Evolutionary conservation across 768 basidiomycete genomes (phyloP).

Genomic region (Termitomyces sp.): DNA sequence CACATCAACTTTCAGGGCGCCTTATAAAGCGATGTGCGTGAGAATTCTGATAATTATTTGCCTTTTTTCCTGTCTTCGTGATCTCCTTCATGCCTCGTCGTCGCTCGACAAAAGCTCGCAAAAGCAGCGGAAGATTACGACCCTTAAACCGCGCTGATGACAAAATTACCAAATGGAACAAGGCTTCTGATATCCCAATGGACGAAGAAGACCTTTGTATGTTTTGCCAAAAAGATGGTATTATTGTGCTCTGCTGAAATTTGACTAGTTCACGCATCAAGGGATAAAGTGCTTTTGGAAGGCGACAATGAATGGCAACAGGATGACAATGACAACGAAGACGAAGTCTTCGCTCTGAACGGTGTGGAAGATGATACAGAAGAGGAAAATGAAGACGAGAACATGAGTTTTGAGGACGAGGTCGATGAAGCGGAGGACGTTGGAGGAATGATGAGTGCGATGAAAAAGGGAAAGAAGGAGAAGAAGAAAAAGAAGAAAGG

Average conservation of each 20-base stretch:
- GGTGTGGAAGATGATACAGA: slow-evolving; percentile 48
- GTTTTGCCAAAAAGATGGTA: slow-evolving; percentile 19
- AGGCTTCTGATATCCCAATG: slow-evolving; percentile 58
- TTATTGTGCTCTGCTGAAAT: neutral
- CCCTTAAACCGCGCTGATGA: slow-evolving; percentile 44
- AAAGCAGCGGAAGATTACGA: slow-evolving; percentile 34
- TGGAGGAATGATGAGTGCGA: slow-evolving; percentile 15
- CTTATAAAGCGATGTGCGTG: too few species aligned
- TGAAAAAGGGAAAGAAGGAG: slow-evolving; percentile 13
- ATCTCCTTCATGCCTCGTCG: slow-evolving; percentile 40
- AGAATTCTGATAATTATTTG: too few species aligned
- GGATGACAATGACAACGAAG: slow-evolving; percentile 58
- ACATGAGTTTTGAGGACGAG: slow-evolving; percentile 31
- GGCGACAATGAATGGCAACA: slow-evolving; percentile 36
- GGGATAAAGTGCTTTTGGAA: slow-evolving; percentile 75
- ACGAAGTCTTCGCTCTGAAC: slow-evolving; percentile 77
- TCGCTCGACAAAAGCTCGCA: slow-evolving; percentile 31
- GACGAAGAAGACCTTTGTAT: slow-evolving; percentile 79
- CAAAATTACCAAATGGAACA: slow-evolving; percentile 64
- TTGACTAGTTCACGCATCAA: slow-evolving; percentile 59
- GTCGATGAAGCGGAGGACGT: slow-evolving; percentile 18
- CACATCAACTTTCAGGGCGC: too few species aligned
- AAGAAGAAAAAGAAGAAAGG: slow-evolving; percentile 16
- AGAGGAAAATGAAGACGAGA: slow-evolving; percentile 29
- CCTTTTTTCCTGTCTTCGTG: neutral